Evolutionary conservation across 2,329 filamentous ascomycete species (phyloP).

Genomic region (Scedosporium dehoogii): DNA sequence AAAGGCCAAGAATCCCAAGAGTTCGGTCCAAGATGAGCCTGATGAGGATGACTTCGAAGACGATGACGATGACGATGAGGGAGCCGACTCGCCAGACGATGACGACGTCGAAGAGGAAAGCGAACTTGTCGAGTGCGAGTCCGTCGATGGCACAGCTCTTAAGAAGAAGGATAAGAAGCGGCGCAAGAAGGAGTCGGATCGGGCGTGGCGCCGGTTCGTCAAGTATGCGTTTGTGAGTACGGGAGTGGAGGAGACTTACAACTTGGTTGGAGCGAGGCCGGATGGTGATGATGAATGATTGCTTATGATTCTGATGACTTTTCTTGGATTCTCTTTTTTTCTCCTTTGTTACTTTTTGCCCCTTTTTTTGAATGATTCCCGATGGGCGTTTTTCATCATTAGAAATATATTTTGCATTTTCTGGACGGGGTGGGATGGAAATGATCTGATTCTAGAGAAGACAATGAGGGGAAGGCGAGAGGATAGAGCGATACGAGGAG

Average conservation of each 20-base stretch:
- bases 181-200: constrained; percentile 48
- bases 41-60: constrained; percentile 14
- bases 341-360: background rate
- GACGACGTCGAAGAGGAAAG: constrained; percentile 19
- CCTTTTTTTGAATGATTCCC: constrained; percentile 1
- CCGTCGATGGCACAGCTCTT: constrained; percentile 13
- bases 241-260: constrained; percentile 43
- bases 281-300: background rate
- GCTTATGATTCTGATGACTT: background rate
- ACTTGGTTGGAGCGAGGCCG: constrained; percentile 36
- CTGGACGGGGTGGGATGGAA: too few species aligned
- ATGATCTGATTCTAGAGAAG: too few species aligned
- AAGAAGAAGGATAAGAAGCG: constrained; percentile 39
- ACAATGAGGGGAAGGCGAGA: too few species aligned
- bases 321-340: constrained; percentile 3
- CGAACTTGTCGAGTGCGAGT: constrained; percentile 17
- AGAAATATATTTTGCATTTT: too few species aligned
- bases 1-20: constrained; percentile 7
- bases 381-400: background rate
- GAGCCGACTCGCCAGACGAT: constrained; percentile 16
- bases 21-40: constrained; percentile 11
- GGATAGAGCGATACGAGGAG: too few species aligned
- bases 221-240: constrained; percentile 71
- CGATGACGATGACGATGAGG: constrained; percentile 13
- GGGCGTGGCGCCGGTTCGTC: constrained; percentile 70